Conservation (phyloP, 805 yeast genomes). For the Cyberlindnera euphorbiae region DNA sequence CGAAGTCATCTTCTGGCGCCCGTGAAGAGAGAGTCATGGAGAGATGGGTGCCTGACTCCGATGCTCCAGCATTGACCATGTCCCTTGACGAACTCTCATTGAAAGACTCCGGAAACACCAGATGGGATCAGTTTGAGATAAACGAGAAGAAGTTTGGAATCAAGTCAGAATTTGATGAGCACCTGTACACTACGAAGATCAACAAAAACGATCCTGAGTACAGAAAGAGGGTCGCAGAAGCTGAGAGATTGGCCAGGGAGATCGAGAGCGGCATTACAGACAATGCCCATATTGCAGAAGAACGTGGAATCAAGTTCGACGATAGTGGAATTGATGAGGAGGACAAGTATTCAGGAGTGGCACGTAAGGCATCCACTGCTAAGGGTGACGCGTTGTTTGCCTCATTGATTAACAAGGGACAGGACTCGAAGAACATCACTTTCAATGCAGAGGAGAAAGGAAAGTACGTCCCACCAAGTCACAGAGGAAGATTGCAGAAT, state of each 20-base stretch:
- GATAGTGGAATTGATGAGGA: conserved; percentile 93
- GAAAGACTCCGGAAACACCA: conserved; percentile 23
- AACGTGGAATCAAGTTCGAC: conserved; percentile 72
- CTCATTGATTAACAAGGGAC: conserved; percentile 23
- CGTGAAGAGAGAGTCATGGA: conserved; percentile 58
- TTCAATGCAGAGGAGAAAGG: conserved; percentile 35
- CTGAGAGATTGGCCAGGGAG: conserved; percentile 77
- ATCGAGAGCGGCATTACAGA: conserved; percentile 64
- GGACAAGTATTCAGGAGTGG: conserved; percentile 91
- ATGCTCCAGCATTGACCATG: conserved; percentile 4
- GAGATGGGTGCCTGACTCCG: conserved; percentile 74
- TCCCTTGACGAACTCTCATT: conserved; percentile 7
- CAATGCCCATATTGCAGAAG: conserved; percentile 85
- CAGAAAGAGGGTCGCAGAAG: conserved; percentile 55
- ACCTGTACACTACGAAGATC: conserved; percentile 76
- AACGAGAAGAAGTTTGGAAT: conserved; percentile 88
- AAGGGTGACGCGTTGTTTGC: conserved; percentile 25
- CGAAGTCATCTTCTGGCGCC: conserved; percentile 32
- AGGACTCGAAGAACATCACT: conserved; percentile 33
- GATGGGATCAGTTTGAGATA: conserved; percentile 95
- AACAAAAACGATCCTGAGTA: conserved; percentile 72
- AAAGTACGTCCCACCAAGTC: conserved; percentile 53
- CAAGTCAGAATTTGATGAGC: conserved; percentile 76
- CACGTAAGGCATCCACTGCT: conserved; percentile 13
- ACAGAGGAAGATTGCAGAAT: conserved; percentile 39